Base-by-base conservation (phyloP, 169 alveolate genomes). In the Plasmodium gaboni region DNA sequence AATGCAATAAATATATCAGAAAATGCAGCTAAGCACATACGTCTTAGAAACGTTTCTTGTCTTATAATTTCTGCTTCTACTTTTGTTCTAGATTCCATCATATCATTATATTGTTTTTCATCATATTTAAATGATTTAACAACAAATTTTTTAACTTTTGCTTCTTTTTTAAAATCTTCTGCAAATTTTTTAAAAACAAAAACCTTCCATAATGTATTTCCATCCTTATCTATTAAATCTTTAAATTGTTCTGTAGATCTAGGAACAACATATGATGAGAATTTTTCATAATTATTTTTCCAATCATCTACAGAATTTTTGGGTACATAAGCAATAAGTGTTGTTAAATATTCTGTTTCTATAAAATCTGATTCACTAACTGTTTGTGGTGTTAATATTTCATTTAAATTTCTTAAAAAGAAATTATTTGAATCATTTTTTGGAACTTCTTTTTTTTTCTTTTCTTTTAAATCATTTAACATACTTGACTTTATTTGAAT, bases 1-100 rank as follows among this genome's bases (percentile, higher is more conserved):
- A 95, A 93, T 42, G 96, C 95, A 44, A 93, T 94, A 89, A 94
- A 96, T 19, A 97, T 93, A 87, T 96, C 98, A 63, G 98, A 96
- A 92, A 95, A 96, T 7, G 97, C 96, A 17, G 94, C 97, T 72
- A 92, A 96, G 87, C 96, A 94, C 92, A 95, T 95, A 46, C 95
- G 89, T 65, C 96, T 95, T 5, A 96, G 91, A 87, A 95, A 94
- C 12, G 97, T 95, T 65, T 96, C 97, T 67, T 95, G 97, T 60
- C 96, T 86, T 17, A 92, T 94, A 32, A 95, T 86, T 78, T 96
- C 98, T 12, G 96, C 95, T 63, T 96, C 97, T 44, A 96, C 87
- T 46, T 89, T 94, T 19, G 95, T 91, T 53, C 95, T 92, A 48
- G 93, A 90, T 12, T 94, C 93, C 73, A 96, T 86, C 15, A 95